Evolutionary conservation across 257 asterid species (phyloP).

Genomic region (Solanum paucissectum): DNA sequence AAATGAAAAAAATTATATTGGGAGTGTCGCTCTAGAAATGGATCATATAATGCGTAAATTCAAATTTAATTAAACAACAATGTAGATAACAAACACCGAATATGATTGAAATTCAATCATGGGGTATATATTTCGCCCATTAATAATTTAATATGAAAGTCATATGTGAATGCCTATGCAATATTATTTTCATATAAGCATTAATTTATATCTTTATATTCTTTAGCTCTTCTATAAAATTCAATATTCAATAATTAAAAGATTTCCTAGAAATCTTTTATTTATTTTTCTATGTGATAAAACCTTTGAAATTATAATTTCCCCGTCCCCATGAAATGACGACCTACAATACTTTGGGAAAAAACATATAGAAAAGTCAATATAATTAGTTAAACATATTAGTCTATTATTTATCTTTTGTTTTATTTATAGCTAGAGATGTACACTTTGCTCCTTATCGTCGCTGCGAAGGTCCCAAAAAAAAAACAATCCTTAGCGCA

Average conservation of each 20-base stretch:
- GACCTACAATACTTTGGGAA: not conserved
- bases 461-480: too few relatives aligned
- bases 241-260: not conserved
- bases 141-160: not conserved
- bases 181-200: not conserved
- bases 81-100: not conserved
- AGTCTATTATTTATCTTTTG: not conserved
- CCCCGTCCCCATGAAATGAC: not conserved
- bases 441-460: not conserved
- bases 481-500: too few relatives aligned
- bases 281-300: not conserved
- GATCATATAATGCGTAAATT: not conserved
- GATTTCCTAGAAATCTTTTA: not conserved
- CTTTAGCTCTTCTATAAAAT: not conserved
- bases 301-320: not conserved
- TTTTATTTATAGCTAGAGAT: not conserved
- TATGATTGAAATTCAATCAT: not conserved
- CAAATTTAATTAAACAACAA: fast-evolving
- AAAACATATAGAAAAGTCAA: not conserved
- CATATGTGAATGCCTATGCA: not conserved
- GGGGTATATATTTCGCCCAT: not conserved
- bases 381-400: not conserved
- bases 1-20: not conserved
- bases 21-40: not conserved
- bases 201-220: not conserved